Base-by-base conservation (phyloP, 1,284 basidiomycete genomes). In the Cryptococcus deneoformans region DNA sequence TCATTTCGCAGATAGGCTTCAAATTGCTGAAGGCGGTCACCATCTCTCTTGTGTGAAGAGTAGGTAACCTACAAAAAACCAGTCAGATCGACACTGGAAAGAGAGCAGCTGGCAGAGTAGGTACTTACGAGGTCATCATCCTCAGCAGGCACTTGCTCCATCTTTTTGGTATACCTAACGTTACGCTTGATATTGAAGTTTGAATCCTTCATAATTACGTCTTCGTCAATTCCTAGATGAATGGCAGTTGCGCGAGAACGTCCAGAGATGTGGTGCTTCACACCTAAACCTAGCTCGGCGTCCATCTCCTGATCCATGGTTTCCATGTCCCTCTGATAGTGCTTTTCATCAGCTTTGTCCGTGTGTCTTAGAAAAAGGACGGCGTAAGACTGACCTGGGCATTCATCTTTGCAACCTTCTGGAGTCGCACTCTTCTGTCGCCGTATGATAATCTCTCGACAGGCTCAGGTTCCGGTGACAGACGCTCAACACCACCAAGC, bases 361-460 rank as follows among this genome's bases (percentile, higher is more conserved):
- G 20, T 20, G 20, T 20, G 20, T 20, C 20, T 20, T 20, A 20
- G 20, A 20, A 29, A 29, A 20, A 20, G 20, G 20, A 20, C 68
- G 10, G 59, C 57, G 29, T 68, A 61, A 16, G 20, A 20, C 20
- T 20, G 20, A 20, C 20, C 20, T 20, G 20, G 20, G 20, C 20
- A 20, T 20, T 20, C 20, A 20, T 20, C 20, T 29, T 20, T 20
- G 58, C 72, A 6, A 64, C 52, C 46, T 62, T 38, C 11, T 61
- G 54, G 0, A 71, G 52, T 51, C 68, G 52, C 6, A 60, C 51
- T 16, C 36, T 43, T 6, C 42, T 51, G 34, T 69, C 68, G 12
- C 49, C 53, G n/a, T 35, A 58, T 9, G 56, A 14, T n/a, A 39
- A 16, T 39, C 44, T 53, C 16, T 16, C 11, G 8, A 20, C 50